A percentile compares a stretch with the other conserved stretches of the same genome.
phyloP scores from a whole-genome alignment of 192 early-diverging fungal species.

The Bifiguratus adelaidae region DNA sequence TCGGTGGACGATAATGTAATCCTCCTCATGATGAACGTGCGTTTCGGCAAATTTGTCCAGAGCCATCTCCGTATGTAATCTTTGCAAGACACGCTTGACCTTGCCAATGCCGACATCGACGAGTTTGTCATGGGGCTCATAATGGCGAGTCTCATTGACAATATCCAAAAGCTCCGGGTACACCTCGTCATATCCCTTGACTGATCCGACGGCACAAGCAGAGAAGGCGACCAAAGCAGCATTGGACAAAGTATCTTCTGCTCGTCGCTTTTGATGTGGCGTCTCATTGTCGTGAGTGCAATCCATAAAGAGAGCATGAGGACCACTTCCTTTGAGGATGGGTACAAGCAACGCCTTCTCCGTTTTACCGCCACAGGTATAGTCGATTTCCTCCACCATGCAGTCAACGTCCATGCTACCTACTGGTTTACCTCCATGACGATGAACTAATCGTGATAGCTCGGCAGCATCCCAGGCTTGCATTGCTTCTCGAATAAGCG shows the following conservation, averaged over 20 bases:
- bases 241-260: constrained; percentile 88
- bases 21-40: constrained; percentile 93
- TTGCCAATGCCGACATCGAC: constrained; percentile 43
- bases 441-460: constrained; percentile 81
- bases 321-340: constrained; percentile 63
- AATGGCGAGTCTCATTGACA: constrained; percentile 76
- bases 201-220: constrained; percentile 85
- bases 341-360: constrained; percentile 31
- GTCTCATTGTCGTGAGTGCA: constrained; percentile 99
- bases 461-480: constrained; percentile 92
- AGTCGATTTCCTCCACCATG: constrained; percentile 29
- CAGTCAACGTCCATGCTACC: constrained; percentile 72
- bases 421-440: constrained; percentile 84
- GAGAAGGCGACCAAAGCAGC: constrained; percentile 86
- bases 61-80: constrained; percentile 76
- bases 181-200: constrained; percentile 96
- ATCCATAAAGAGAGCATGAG: constrained; percentile 97
- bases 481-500: constrained; percentile 97
- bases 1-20: constrained; percentile 90
- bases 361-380: constrained; percentile 8
- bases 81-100: constrained; percentile 63
- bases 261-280: constrained; percentile 81
- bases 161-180: constrained; percentile 83
- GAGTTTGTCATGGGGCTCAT: constrained; percentile 48
- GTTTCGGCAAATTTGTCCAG: constrained; percentile 78